Percentiles rank a stretch among this genome's conserved stretches.
Conservation (phyloP, 1,284 basidiomycete genomes). For the Austroboletus rostrupii region DNA sequence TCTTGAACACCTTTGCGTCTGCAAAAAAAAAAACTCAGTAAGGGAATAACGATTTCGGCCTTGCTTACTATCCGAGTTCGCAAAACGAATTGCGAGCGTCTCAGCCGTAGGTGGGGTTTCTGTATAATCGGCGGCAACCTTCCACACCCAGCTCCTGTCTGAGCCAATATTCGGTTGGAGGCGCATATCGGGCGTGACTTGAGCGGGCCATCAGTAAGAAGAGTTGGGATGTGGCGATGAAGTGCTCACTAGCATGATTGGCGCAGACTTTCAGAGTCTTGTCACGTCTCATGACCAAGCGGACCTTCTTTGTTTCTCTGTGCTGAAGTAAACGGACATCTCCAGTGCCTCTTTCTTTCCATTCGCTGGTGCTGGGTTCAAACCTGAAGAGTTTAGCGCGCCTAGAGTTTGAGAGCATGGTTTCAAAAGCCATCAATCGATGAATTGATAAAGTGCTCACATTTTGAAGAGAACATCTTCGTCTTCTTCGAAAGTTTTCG, state of each 20-base stretch:
- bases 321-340: constrained; percentile 88
- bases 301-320: constrained; percentile 87
- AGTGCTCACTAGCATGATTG: constrained; percentile 86
- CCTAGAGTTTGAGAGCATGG: constrained; percentile 43
- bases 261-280: constrained; percentile 99
- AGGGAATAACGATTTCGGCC: background rate
- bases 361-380: constrained; percentile 76
- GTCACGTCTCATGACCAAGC: constrained; percentile 99
- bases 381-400: constrained; percentile 99
- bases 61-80: constrained; percentile 91
- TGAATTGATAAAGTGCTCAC: constrained; percentile 47
- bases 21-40: constrained; percentile 5
- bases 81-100: constrained; percentile 97
- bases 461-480: constrained; percentile 96
- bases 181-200: constrained; percentile 89
- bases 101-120: constrained; percentile 87
- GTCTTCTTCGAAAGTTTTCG: constrained; percentile 94
- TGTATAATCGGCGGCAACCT: constrained; percentile 92
- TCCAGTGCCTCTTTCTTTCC: constrained; percentile 96
- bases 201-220: constrained; percentile 1
- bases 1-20: constrained; percentile 90
- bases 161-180: constrained; percentile 98
- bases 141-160: constrained; percentile 99
- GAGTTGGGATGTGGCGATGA: background rate
- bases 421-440: constrained; percentile 18